Evolutionary conservation across 495 filamentous ascomycete species (phyloP), one percentile per base, ranked within the genome.

Genomic region (Cladorrhinum samala): DNA sequence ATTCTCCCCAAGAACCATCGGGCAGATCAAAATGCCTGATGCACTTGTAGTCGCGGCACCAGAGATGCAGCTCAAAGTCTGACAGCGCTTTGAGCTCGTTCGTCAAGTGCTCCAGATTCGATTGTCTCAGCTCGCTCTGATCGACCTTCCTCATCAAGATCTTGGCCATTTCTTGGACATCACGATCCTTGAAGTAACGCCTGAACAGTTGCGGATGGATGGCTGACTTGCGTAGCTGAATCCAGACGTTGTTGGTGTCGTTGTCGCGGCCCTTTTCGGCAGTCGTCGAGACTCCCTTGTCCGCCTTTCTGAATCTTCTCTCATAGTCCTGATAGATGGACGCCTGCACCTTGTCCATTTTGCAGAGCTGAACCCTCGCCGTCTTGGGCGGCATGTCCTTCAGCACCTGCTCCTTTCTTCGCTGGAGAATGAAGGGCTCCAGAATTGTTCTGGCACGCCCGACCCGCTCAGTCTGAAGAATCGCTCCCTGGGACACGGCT

Each of bases 341-440:
- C 44, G 74, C 72, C 58, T 96, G 91, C 0, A 74, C 70, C 1
- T 72, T 62, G 47, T 86, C 87, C 74, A 96, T 80, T 21, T 85
- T 76, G 62, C 91, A 95, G 60, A 85, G 85, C 55, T 89, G 83
- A 2, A 97, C 81, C 9, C 81, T 78, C 25, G 80, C 78, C 14
- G 77, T 85, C 72, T 98, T 98, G n/a, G 76, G 72, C 0, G 93
- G 91, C 18, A 98, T 73, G 55, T 93, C 83, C 60, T 84, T 83
- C 9, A 96, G 77, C n/a, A 97, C 94, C 58, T 96, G 91, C 41
- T 88, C 84, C 71, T 98, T 98, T 72, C 93, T 91, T 4, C 93
- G 79, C 36, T 94, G 89, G 0, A 98, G 72, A 20, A 98, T 87
- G 64, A 97, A 98, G 0, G 93, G 93, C 33, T 92, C 88, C 67